Base-by-base conservation (phyloP, 805 yeast genomes). In the Yarrowia yakushimensis region DNA sequence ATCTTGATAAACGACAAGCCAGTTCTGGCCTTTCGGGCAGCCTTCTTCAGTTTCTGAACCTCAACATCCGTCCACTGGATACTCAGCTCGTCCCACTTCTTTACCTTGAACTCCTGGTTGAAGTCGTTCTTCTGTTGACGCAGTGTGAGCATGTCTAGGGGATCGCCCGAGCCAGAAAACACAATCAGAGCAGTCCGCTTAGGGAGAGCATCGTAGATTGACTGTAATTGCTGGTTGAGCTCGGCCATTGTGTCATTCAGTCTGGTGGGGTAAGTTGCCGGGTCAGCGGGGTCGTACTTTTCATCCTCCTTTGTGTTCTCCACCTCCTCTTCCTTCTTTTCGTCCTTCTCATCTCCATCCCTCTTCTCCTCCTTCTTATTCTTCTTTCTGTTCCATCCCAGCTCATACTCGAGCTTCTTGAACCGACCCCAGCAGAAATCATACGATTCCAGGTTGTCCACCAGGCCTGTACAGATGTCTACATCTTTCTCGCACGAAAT, bases 91-190 rank as follows among this genome's bases (percentile, higher is more conserved):
- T 77, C 78, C 69, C 82, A 74, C 65, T 76, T 79, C 64, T 71
- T 76, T 33, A 72, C 74, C 59, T 76, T 76, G 71, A 78, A 81
- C 34, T 77, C 76, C 63, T 74, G 70, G 64, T 79, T 79, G 64
- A 77, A 82, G 39, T 69, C 72, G 50, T 77, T 74, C 65, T 79
- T 78, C 30, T 79, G 67, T 11, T 70, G 69, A 54, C 80, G 81
- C 43, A 90, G 73, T 50, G 73, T 71, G 60, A 42, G 76, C 66
- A 73, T 70, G 55, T 77, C 79, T 10, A 79, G 71, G 2, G 85
- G 82, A 68, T 85, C 83, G 11, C 90, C 90, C 57, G 81, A 76
- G 1, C 88, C 90, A 0, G 89, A 79, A 67, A 83, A 77, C 1
- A 90, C 69, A 0, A 90, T 74, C 15, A 92, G 67, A 22, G 85